Percentiles rank a stretch among this genome's conserved stretches.
Conservation (phyloP, 257 asterid genomes). For the Solanum bulbocastanum region DNA sequence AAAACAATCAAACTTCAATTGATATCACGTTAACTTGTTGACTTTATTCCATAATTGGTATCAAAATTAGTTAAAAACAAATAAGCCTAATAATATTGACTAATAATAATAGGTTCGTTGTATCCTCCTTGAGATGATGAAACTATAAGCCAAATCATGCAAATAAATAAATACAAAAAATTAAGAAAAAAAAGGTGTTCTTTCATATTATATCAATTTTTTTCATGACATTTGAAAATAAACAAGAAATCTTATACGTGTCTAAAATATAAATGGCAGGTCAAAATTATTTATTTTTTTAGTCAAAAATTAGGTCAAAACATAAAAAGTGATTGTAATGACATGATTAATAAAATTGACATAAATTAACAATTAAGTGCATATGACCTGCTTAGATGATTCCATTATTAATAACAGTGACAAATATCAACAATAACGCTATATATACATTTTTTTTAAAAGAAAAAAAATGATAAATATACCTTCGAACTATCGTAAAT, state of each 20-base stretch:
- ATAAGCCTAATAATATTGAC: not conserved
- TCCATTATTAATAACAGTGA: not conserved
- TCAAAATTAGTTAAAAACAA: not conserved
- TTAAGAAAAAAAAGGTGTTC: not conserved
- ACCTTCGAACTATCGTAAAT: accelerated
- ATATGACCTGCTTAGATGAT: not conserved
- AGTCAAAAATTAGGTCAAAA: too few relatives aligned
- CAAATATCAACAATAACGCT: not conserved
- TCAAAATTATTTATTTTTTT: not conserved
- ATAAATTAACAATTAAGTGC: not conserved
- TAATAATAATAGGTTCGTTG: not conserved
- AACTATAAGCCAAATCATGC: not conserved
- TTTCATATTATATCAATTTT: too few relatives aligned
- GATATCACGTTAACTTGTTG: not conserved
- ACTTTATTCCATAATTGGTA: not conserved
- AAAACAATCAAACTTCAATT: not conserved
- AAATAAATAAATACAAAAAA: not conserved
- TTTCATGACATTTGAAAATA: not conserved
- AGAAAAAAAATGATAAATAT: accelerated
- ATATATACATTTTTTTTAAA: not conserved
- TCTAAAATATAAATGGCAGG: not conserved
- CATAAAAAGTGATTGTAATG: not conserved
- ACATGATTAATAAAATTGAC: not conserved
- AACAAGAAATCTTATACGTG: not conserved
- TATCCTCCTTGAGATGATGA: not conserved